Base-by-base conservation (phyloP, 805 yeast genomes). In the Spathaspora hagerdaliae region DNA sequence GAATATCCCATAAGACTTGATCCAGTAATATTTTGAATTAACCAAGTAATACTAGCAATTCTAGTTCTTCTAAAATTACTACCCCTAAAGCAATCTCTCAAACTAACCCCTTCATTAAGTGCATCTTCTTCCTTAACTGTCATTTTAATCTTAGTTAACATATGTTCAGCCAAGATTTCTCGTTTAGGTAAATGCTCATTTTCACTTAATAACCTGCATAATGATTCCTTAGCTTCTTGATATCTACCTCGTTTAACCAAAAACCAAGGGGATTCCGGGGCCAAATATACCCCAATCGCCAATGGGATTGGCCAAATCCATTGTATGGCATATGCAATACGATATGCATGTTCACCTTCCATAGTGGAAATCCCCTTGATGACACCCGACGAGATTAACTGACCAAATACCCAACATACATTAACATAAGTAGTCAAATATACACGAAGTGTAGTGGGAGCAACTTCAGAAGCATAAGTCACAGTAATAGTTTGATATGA, bases 181-280 rank as follows among this genome's bases (percentile, higher is more conserved):
- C 61, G 67, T 46, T 64, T 58, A n/a, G 71, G 70, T 46, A 65
- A 50, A 41, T 62, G 51, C 32, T 56, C 57, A 45, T 61, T 59
- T 27, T 57, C 64, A 26, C 69, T 57, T 35, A 69, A 51, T 27
- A 74, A 67, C 50, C 74, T 63, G 41, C 46, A 51, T 37, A 75
- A 44, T 6, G 76, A 59, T 43, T 58, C 37, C 56, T 64, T 67
- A 10, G 85, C 85, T 7, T 74, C 74, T 0, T 62, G 65, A 15
- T 55, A 42, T 40, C 60, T 60, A 3, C 73, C 74, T 49, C 67
- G 65, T 45, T 73, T 69, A 4, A 74, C 71, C 38, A 78, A 59
- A 78, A 79, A 79, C 74, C 79, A 74, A 29, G 85, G 85, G 7
- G 81, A 75, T 45, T 79, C 84, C 9, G 84, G 85, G 36, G 81